Evolutionary conservation across 1,284 basidiomycete species (phyloP), one percentile per base, ranked within the genome.

Genomic region (Mycosarcoma maydis): DNA sequence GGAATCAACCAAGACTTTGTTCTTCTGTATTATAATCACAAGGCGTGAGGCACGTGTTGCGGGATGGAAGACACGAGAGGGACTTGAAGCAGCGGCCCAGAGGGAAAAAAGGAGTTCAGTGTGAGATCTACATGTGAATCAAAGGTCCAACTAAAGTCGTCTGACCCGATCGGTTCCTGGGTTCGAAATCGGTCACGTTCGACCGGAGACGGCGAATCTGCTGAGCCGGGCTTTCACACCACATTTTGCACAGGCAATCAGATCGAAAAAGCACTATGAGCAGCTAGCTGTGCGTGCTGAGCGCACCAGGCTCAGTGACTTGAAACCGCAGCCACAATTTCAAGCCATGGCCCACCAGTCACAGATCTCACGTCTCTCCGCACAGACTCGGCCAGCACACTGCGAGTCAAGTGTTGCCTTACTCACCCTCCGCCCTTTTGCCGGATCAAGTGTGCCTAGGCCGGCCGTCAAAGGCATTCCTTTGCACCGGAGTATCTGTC

Each of bases 171-270:
- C n/a, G n/a, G n/a, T n/a, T n/a, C n/a, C n/a, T n/a, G n/a, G n/a
- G n/a, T n/a, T n/a, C 29, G 16, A 32, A 26, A 49, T 40, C 47
- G 47, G 47, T 27, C 20, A 8, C 9, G 8, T 6, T 14, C 26
- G 22, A 13, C 47, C 47, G 47, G 47, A 49, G 22, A 41, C 47
- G 47, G 47, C 47, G 30, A 26, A 22, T 40, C 26, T 16, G 47
- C 38, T 40, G 29, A 23, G 47, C 38, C 47, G 47, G 47, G 29
- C 46, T 49, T 49, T 49, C 47, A 49, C 47, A 41, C 30, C 36
- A 39, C 37, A 39, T 39, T 19, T 16, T 22, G 24, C 26, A 22
- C 11, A 24, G 37, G 46, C 46, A 39, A 13, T 19, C 27, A 37
- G 24, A 22, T 39, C 45, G 36, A 39, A 24, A 19, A 16, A 19